Conservation (phyloP, 768 basidiomycete species). For the Fibroporia radiculosa region DNA sequence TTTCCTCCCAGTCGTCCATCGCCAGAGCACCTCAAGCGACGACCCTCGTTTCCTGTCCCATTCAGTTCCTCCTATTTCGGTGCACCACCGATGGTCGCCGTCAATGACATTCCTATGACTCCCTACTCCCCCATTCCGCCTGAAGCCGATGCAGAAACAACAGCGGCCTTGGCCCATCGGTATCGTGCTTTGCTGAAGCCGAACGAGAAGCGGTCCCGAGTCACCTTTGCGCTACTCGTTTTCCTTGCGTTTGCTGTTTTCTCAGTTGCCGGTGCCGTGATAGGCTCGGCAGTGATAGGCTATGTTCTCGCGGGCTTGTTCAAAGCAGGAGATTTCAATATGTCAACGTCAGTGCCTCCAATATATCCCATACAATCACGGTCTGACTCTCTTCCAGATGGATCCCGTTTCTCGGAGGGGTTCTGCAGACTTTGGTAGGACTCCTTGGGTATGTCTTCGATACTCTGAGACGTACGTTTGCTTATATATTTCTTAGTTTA, state of each 20-base stretch:
- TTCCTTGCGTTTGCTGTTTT: conserved; percentile 26
- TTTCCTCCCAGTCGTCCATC: conserved; percentile 29
- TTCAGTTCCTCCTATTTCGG: neutral
- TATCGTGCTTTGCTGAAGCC: conserved; percentile 12
- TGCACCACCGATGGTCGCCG: conserved; percentile 7
- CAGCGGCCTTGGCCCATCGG: neutral
- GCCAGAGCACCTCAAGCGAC: no score
- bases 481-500: conserved; percentile 22
- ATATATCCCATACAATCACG: no score
- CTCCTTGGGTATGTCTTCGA: conserved; percentile 32
- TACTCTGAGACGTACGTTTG: neutral
- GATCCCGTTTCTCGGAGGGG: conserved; percentile 37
- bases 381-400: conserved; percentile 21
- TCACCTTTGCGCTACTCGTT: conserved; percentile 34
- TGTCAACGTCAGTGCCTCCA: conserved; percentile 31
- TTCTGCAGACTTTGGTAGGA: conserved; percentile 32
- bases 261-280: conserved; percentile 30
- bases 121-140: neutral
- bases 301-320: conserved; percentile 33
- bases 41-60: neutral
- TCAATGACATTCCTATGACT: conserved; percentile 12
- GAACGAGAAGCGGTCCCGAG: conserved; percentile 30
- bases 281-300: conserved; percentile 31
- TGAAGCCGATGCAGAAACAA: neutral
- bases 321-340: conserved; percentile 28